These are phyloP conservation scores for Peronospora belbahrii DNA, from an alignment of 352 stramenopile species.

Conservation along the genomic window DNA sequence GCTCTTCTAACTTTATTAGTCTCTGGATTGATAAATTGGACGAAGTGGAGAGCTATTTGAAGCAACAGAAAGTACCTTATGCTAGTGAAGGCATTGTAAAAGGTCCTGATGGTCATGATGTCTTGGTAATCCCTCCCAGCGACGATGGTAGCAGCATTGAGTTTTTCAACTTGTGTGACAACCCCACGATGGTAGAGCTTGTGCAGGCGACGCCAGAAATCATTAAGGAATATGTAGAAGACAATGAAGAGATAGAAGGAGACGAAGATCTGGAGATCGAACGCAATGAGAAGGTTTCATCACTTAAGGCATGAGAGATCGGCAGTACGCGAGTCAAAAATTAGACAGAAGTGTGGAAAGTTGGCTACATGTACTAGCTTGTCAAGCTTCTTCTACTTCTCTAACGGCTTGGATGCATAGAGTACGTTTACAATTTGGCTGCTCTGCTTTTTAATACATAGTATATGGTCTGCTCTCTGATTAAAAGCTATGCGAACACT, in stretches of 20 bases:
- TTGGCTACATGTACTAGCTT: background rate
- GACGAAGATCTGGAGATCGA: no score
- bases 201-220: conserved; percentile 72
- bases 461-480: conserved; percentile 26
- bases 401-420: background rate
- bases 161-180: conserved; percentile 82
- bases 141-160: conserved; percentile 56
- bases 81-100: conserved; percentile 45
- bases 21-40: conserved; percentile 73
- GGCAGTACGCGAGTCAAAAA: no score
- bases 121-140: conserved; percentile 61
- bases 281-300: no score
- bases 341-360: background rate
- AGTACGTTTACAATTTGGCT: background rate
- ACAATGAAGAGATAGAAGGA: conserved; percentile 21
- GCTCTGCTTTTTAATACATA: conserved; percentile 33
- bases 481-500: conserved; percentile 28
- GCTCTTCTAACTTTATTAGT: conserved; percentile 78
- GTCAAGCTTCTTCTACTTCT: no score
- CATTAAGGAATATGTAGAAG: conserved; percentile 67
- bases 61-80: conserved; percentile 55
- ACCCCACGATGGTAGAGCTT: conserved; percentile 71
- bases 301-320: no score
- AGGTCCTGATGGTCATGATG: conserved; percentile 53
- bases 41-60: conserved; percentile 57